These are phyloP conservation scores for Dictyostelium firmibasis DNA, from an alignment of 78 protist species.

Conservation along the genomic window DNA sequence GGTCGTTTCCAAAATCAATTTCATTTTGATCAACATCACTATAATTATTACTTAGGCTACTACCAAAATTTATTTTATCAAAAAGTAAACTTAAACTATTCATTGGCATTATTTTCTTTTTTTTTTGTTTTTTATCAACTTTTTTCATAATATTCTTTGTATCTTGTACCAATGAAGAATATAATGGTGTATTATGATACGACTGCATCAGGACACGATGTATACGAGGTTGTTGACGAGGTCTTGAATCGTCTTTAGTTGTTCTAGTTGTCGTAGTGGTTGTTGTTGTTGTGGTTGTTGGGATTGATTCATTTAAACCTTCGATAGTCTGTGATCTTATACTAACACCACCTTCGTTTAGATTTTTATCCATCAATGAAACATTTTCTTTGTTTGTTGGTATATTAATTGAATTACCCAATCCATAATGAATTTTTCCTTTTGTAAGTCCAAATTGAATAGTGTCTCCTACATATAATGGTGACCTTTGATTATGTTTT, in stretches of 20 bases:
- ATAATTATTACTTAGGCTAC: not conserved
- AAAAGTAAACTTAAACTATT: not conserved
- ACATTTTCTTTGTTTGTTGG: not conserved
- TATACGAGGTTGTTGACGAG: too few species aligned
- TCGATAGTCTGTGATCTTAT: not conserved
- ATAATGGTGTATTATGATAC: too few species aligned
- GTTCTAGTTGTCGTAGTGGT: not conserved
- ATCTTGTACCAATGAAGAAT: too few species aligned
- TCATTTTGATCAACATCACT: not conserved
- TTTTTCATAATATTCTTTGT: too few species aligned
- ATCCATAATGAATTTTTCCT: not conserved
- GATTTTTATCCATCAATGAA: not conserved
- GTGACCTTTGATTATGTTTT: not conserved
- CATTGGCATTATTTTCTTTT: not conserved
- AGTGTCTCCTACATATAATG: not conserved
- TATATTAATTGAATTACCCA: not conserved
- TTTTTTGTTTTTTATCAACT: not conserved
- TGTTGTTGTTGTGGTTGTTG: not conserved
- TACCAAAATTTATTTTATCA: not conserved
- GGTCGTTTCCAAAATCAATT: not conserved
- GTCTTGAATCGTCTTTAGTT: too few species aligned
- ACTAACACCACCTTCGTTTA: not conserved
- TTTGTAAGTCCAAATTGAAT: not conserved
- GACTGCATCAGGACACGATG: too few species aligned
- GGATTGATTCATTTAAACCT: not conserved